A percentile compares a stretch with the other conserved stretches of the same genome.
These are phyloP conservation scores for Kwoniella shandongensis DNA, from an alignment of 768 basidiomycete genomes.

Conservation along the genomic window DNA sequence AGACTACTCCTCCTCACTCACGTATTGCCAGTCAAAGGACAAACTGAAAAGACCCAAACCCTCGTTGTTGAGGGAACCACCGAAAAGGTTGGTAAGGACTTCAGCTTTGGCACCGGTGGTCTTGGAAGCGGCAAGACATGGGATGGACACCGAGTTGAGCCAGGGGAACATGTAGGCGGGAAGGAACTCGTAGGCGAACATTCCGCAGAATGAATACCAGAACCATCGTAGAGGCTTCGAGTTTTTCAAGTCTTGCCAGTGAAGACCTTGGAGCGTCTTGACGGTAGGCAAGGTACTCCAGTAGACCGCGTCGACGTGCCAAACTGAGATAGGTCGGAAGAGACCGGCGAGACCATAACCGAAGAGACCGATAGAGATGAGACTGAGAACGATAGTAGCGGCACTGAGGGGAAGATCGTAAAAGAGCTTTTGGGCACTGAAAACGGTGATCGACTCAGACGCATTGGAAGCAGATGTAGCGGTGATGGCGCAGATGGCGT, in stretches of 20 bases:
- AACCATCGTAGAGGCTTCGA: constrained; percentile 19
- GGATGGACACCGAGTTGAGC: constrained; percentile 15
- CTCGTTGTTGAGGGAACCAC: constrained; percentile 17
- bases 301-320: constrained; percentile 43
- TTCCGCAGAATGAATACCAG: constrained; percentile 17
- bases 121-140: constrained; percentile 13
- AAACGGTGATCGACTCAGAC: constrained; percentile 62
- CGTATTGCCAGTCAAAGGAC: constrained; percentile 22
- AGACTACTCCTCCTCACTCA: neutral
- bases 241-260: constrained; percentile 18
- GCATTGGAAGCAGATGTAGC: constrained; percentile 63
- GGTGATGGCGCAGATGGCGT: constrained; percentile 51
- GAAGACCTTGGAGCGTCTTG: constrained; percentile 24
- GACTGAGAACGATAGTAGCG: constrained; percentile 63
- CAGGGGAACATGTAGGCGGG: constrained; percentile 37
- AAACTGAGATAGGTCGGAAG: constrained; percentile 62
- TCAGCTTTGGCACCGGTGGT: constrained; percentile 1
- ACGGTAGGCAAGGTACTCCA: constrained; percentile 26
- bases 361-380: constrained; percentile 40
- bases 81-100: constrained; percentile 15
- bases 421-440: constrained; percentile 59
- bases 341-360: constrained; percentile 66
- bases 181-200: constrained; percentile 33
- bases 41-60: constrained; percentile 14
- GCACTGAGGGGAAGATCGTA: constrained; percentile 63